Conservation (phyloP, 192 early-diverging fungal species). For the Backusella luteola region DNA sequence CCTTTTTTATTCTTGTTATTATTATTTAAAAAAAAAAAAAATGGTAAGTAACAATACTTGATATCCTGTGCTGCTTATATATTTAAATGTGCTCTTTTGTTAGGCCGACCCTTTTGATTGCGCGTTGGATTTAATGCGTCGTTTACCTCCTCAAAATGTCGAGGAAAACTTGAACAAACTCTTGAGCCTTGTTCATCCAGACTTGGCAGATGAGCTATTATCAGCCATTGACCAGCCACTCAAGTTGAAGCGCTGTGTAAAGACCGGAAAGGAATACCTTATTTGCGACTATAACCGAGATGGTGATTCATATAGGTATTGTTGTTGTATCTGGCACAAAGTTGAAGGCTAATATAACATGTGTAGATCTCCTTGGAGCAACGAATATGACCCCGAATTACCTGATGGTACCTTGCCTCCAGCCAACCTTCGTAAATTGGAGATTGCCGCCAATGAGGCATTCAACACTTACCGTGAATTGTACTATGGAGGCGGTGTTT, state of each 20-base stretch:
- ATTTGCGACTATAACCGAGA: conserved; percentile 97
- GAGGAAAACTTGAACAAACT: conserved; percentile 86
- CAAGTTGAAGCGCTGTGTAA: conserved; percentile 65
- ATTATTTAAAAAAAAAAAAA: not conserved
- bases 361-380: conserved; percentile 92
- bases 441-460: conserved; percentile 90
- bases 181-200: conserved; percentile 72
- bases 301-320: conserved; percentile 85
- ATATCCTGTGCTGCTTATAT: not conserved
- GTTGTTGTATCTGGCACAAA: not conserved
- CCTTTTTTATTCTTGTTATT: not conserved
- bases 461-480: conserved; percentile 96
- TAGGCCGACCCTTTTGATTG: conserved; percentile 61
- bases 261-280: conserved; percentile 80
- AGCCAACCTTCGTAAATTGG: conserved; percentile 80
- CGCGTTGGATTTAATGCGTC: conserved; percentile 96
- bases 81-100: not conserved
- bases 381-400: conserved; percentile 88
- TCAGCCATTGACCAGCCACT: conserved; percentile 93
- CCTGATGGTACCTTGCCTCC: conserved; percentile 79
- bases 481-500: conserved; percentile 94
- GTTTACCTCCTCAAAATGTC: conserved; percentile 89
- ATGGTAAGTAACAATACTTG: not conserved
- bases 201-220: conserved; percentile 88
- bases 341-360: not conserved